A percentile compares a stretch with the other conserved stretches of the same genome.
phyloP scores from a whole-genome alignment of 805 yeast species.

The Yarrowia sp. region DNA sequence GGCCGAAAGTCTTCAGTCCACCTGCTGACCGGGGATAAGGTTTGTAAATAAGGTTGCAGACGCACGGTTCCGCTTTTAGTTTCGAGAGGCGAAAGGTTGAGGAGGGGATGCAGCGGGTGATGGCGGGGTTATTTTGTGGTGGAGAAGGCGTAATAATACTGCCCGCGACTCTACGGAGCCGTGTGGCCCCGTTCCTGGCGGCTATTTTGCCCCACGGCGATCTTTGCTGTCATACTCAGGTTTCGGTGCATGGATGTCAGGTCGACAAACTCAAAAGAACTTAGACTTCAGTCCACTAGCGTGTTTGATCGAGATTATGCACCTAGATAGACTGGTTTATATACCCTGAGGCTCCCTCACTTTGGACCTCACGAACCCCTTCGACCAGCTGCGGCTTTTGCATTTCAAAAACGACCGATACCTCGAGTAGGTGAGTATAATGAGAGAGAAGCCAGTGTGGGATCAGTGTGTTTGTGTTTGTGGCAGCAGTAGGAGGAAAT shows the following conservation, averaged over 20 bases:
- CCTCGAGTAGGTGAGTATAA: constrained; percentile 4
- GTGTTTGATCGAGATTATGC: constrained; percentile 14
- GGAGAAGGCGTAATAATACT: no score
- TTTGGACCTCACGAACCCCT: neutral
- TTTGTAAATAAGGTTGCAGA: neutral
- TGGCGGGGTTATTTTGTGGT: no score
- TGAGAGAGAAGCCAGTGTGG: neutral
- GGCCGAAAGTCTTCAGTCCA: no score
- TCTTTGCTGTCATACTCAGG: constrained; percentile 13
- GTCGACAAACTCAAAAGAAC: neutral
- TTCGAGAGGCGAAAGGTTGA: neutral
- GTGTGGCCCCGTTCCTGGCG: no score
- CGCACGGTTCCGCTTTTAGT: neutral
- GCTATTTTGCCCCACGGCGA: neutral
- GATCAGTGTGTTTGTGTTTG: no score
- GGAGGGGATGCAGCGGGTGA: no score
- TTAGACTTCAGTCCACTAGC: neutral
- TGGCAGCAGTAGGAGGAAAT: no score
- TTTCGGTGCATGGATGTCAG: constrained; percentile 11
- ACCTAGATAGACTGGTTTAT: neutral
- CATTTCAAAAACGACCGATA: neutral
- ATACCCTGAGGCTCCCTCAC: neutral
- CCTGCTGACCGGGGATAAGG: neutral
- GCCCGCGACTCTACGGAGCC: no score
- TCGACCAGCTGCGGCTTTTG: neutral